Conservation (phyloP, 2,329 filamentous ascomycete species). For the Rhynchosporium secalis region DNA sequence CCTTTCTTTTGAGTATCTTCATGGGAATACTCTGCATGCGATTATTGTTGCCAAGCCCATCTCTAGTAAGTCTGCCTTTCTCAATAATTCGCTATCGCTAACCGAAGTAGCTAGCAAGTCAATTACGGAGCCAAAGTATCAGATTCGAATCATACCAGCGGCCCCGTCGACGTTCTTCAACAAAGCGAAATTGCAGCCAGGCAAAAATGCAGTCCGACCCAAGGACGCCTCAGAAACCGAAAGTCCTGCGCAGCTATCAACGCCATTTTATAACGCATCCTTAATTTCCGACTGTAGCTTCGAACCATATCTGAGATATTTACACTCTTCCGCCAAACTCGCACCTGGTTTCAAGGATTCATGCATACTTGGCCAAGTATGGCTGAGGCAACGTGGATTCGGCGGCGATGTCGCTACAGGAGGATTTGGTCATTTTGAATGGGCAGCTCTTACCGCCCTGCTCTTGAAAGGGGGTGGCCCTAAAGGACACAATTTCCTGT, state of each 20-base stretch:
- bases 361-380: conserved; percentile 81
- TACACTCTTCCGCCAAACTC: conserved; percentile 68
- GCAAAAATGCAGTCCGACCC: conserved; percentile 67
- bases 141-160: conserved; percentile 76
- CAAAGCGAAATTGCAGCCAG: conserved; percentile 67
- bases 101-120: conserved; percentile 35
- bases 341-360: conserved; percentile 67
- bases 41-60: conserved; percentile 52
- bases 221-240: conserved; percentile 49
- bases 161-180: conserved; percentile 70
- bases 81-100: background rate
- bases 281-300: conserved; percentile 76
- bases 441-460: conserved; percentile 76
- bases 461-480: conserved; percentile 76
- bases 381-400: conserved; percentile 87
- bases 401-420: conserved; percentile 67
- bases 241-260: conserved; percentile 48
- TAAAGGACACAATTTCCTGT: conserved; percentile 70
- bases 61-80: conserved; percentile 21
- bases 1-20: conserved; percentile 63
- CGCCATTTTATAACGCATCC: conserved; percentile 87
- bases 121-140: conserved; percentile 46
- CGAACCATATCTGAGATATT: conserved; percentile 70
- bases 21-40: conserved; percentile 77
- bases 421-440: conserved; percentile 93